Percentiles rank a stretch among this genome's conserved stretches.
Conservation (phyloP, 1,284 basidiomycete genomes). For the Papiliotrema terrestris region DNA sequence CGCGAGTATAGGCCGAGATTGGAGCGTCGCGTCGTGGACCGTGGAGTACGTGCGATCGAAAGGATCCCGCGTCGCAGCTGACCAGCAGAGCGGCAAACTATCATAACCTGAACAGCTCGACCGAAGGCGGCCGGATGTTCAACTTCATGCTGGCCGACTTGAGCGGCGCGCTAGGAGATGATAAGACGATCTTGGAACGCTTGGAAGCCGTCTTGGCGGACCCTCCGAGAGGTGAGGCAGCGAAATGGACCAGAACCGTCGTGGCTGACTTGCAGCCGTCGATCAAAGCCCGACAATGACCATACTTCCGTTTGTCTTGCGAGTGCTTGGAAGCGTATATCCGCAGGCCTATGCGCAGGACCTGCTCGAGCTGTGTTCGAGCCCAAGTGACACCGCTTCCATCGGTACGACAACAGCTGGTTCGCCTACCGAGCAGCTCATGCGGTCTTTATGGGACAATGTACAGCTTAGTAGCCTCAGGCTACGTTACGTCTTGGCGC, state of each 20-base stretch:
- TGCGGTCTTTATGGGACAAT: slow-evolving; percentile 14
- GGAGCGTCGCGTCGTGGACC: slow-evolving; percentile 25
- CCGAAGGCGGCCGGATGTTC: slow-evolving; percentile 30
- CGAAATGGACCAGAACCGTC: background rate
- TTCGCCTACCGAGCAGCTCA: background rate
- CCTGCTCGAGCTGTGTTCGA: slow-evolving; percentile 1
- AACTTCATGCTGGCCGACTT: slow-evolving; percentile 30
- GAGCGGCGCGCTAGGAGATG: slow-evolving; percentile 5
- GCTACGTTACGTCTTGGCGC: slow-evolving; percentile 15
- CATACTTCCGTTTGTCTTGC: slow-evolving; percentile 7
- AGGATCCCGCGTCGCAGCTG: too few species aligned
- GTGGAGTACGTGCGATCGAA: slow-evolving; percentile 29
- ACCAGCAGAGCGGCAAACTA: slow-evolving; percentile 24
- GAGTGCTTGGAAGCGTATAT: slow-evolving; percentile 1
- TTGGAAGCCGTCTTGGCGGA: slow-evolving; percentile 14
- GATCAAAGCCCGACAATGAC: slow-evolving; percentile 1
- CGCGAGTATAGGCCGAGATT: slow-evolving; percentile 11
- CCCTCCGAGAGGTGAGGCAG: slow-evolving; percentile 21
- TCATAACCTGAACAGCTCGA: slow-evolving; percentile 35
- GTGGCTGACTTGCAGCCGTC: slow-evolving; percentile 1
- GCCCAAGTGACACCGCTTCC: too few species aligned
- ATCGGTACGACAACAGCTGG: background rate
- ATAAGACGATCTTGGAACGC: slow-evolving; percentile 6
- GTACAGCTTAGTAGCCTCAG: slow-evolving; percentile 12
- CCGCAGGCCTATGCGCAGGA: slow-evolving; percentile 1